phyloP scores from a whole-genome alignment of 23 red algal genomes.

The Gracilaria gracilis region DNA sequence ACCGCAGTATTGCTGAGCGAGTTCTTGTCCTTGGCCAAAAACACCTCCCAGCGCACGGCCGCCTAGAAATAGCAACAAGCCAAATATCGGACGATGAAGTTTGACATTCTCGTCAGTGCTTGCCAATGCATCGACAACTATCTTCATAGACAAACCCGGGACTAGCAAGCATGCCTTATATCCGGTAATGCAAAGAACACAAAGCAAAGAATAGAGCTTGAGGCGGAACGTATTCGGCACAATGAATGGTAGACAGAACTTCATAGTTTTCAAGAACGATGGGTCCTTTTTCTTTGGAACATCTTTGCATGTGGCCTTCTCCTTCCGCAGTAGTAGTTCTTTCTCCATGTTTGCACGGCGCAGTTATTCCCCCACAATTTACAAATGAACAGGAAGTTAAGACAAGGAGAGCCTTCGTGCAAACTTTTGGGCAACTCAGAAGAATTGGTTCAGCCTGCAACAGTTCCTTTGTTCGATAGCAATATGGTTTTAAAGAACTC shows the following conservation, averaged over 20 bases:
- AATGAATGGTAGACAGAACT: slow-evolving; percentile 46
- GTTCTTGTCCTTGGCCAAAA: slow-evolving; percentile 51
- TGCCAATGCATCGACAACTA: slow-evolving; percentile 50
- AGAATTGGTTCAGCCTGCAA: too few relatives aligned
- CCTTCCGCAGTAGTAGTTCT: not conserved
- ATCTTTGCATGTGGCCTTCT: not conserved
- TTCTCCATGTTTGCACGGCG: slow-evolving; percentile 10
- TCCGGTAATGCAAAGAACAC: slow-evolving; percentile 26
- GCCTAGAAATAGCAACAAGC: slow-evolving; percentile 24
- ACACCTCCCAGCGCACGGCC: slow-evolving; percentile 47
- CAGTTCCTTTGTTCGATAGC: too few relatives aligned
- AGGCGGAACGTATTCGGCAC: slow-evolving; percentile 43
- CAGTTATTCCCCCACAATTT: not conserved
- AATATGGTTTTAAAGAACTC: too few relatives aligned
- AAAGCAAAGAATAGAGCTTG: slow-evolving; percentile 7
- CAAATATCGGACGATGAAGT: slow-evolving; percentile 36
- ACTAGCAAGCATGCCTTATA: slow-evolving; percentile 67
- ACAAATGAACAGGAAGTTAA: not conserved
- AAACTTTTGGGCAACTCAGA: too few relatives aligned
- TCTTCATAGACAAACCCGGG: slow-evolving; percentile 59
- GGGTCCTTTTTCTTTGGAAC: slow-evolving; percentile 10
- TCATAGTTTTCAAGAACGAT: slow-evolving; percentile 48
- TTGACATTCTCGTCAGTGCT: slow-evolving; percentile 9
- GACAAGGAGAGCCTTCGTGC: too few relatives aligned
- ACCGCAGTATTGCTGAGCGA: slow-evolving; percentile 54